Evolutionary conservation across 371 early-diverging fungal species (phyloP).

Genomic region (Thermomucor indicae-seudaticae): DNA sequence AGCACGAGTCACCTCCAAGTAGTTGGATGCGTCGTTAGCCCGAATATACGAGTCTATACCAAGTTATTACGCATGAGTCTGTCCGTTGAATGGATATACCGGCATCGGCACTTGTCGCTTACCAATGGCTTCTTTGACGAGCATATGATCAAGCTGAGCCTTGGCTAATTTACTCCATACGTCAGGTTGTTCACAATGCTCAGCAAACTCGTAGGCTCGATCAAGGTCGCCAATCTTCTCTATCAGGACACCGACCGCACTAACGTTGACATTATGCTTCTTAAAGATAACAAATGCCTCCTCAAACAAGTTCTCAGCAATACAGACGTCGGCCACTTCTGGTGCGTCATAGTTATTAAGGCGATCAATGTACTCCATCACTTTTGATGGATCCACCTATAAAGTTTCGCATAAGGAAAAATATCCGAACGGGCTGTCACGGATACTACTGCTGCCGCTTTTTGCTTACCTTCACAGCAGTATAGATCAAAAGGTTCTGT

Average conservation of each 20-base stretch:
- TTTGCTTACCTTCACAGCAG: conserved; percentile 80
- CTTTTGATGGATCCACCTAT: conserved; percentile 79
- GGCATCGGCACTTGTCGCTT: neutral
- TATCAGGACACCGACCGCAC: conserved; percentile 88
- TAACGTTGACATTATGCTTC: conserved; percentile 82
- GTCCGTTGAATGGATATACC: neutral
- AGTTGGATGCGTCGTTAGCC: conserved; percentile 90
- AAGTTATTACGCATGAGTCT: neutral
- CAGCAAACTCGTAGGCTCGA: conserved; percentile 95
- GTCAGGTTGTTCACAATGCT: conserved; percentile 80
- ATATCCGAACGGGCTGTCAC: neutral
- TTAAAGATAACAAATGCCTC: conserved; percentile 96
- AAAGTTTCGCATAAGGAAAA: neutral
- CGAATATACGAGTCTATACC: conserved; percentile 85
- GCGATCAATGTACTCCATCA: conserved; percentile 92
- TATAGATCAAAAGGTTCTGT: conserved; percentile 95
- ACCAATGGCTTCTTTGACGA: conserved; percentile 90
- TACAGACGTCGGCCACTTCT: conserved; percentile 94
- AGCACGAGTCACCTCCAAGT: conserved; percentile 81
- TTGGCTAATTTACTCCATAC: conserved; percentile 95
- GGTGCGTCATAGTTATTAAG: conserved; percentile 93
- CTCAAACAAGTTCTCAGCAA: conserved; percentile 84
- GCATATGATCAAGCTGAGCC: conserved; percentile 87
- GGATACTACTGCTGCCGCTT: neutral
- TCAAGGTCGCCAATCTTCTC: conserved; percentile 90